Conservation (phyloP, 1,139 yeast species). For the Magnusiomyces magnusii region DNA sequence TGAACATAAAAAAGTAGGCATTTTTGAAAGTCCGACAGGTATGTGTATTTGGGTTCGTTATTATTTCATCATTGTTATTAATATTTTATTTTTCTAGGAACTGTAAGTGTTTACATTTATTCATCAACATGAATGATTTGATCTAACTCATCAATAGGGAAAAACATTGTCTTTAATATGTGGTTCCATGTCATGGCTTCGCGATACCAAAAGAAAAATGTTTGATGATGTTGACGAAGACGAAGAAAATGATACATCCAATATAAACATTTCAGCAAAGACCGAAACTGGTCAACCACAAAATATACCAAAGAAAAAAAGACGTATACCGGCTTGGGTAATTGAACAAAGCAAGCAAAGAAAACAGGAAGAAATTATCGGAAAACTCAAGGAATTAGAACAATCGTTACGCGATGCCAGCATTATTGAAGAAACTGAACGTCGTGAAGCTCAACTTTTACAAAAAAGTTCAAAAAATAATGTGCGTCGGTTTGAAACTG, state of each 20-base stretch:
- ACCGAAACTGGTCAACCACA: not conserved
- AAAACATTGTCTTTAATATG: slow-evolving; percentile 85
- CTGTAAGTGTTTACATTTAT: slow-evolving; percentile 14
- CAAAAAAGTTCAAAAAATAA: not conserved
- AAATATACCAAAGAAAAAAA: not conserved
- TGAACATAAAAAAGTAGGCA: slow-evolving; percentile 57
- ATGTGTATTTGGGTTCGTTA: slow-evolving; percentile 32
- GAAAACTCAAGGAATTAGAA: slow-evolving; percentile 37
- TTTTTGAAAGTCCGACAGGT: slow-evolving; percentile 94
- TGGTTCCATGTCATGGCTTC: slow-evolving; percentile 77
- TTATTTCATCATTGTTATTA: not conserved
- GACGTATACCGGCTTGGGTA: slow-evolving; percentile 32
- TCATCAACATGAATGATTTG: not conserved
- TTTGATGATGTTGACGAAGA: slow-evolving; percentile 21
- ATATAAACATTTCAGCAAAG: slow-evolving; percentile 15
- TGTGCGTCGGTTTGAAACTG: not conserved
- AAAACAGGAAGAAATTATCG: slow-evolving; percentile 29
- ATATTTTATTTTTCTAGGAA: slow-evolving; percentile 15
- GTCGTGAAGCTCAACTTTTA: slow-evolving; percentile 4
- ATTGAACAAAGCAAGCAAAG: slow-evolving; percentile 29
- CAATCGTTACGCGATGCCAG: slow-evolving; percentile 31
- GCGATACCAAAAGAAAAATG: slow-evolving; percentile 45
- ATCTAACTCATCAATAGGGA: slow-evolving; percentile 36
- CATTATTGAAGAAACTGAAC: slow-evolving; percentile 19
- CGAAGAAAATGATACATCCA: slow-evolving; percentile 42